phyloP scores from a whole-genome alignment of 345 rosid genomes.

The Aurinia saxatilis region DNA sequence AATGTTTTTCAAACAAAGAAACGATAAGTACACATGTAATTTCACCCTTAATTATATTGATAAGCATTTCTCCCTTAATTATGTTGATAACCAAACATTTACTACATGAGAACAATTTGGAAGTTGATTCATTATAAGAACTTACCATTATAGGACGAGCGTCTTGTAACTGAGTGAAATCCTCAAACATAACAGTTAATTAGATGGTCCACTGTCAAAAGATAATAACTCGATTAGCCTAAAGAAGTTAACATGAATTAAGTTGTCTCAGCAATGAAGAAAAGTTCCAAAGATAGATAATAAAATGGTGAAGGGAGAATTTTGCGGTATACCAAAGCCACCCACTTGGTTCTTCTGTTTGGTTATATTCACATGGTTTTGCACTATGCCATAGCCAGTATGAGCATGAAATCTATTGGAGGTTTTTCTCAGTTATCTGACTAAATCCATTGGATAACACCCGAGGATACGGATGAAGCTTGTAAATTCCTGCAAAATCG shows the following conservation, averaged over 20 bases:
- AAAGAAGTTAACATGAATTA: constrained; percentile 5
- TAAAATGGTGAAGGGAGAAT: constrained; percentile 13
- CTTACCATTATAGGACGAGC: too few relatives aligned
- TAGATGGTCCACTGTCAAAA: too few relatives aligned
- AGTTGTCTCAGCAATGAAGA: constrained; percentile 16
- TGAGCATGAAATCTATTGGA: not conserved
- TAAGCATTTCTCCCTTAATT: too few relatives aligned
- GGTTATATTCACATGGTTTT: constrained; percentile 24
- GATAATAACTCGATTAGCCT: too few relatives aligned
- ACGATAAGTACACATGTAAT: too few relatives aligned
- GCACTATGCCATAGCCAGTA: not conserved
- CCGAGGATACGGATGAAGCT: constrained; percentile 78
- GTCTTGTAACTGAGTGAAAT: too few relatives aligned
- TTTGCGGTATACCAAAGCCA: constrained; percentile 11
- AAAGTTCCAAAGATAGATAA: not conserved
- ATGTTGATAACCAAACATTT: too few relatives aligned
- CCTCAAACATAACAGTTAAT: too few relatives aligned
- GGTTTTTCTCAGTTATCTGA: not conserved
- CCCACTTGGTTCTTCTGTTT: constrained; percentile 14
- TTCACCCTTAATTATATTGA: too few relatives aligned
- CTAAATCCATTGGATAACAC: constrained; percentile 53
- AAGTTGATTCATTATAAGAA: too few relatives aligned
- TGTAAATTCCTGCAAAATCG: constrained; percentile 57
- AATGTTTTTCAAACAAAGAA: too few relatives aligned
- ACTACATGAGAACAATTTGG: too few relatives aligned